These are phyloP conservation scores for Cercospora beticola DNA, from an alignment of 2,329 filamentous ascomycete genomes.

Conservation along the genomic window DNA sequence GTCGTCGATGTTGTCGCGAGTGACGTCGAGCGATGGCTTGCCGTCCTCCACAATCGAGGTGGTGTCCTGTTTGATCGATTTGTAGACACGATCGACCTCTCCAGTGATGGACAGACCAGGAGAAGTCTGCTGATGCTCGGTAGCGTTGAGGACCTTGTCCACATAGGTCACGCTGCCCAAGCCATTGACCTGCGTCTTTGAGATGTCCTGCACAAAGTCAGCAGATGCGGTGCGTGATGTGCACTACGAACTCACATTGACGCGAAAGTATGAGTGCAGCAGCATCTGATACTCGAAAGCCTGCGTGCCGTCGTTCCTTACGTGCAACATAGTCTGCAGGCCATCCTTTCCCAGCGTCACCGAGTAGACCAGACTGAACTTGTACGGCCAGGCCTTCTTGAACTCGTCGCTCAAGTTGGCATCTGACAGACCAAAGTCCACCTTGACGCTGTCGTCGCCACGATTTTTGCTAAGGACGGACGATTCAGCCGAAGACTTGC, in stretches of 20 bases:
- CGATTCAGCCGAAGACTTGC: conserved; percentile 73
- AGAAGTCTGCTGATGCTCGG: conserved; percentile 64
- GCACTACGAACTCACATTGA: conserved; percentile 61
- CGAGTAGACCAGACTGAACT: conserved; percentile 82
- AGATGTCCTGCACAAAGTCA: conserved; percentile 65
- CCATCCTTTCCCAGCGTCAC: conserved; percentile 53
- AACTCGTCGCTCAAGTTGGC: conserved; percentile 67
- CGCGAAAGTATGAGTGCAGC: conserved; percentile 83
- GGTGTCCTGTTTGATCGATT: conserved; percentile 59
- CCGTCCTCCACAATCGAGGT: conserved; percentile 65
- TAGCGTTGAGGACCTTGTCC: conserved; percentile 75
- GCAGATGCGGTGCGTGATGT: neutral
- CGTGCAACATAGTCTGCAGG: conserved; percentile 77
- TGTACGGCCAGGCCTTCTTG: conserved; percentile 75
- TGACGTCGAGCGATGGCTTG: conserved; percentile 67
- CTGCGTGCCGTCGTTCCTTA: conserved; percentile 81
- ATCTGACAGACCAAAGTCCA: conserved; percentile 88
- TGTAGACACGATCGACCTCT: conserved; percentile 89
- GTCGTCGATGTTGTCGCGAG: conserved; percentile 80
- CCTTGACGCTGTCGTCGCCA: conserved; percentile 72
- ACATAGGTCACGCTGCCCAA: conserved; percentile 72
- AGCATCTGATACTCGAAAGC: conserved; percentile 89
- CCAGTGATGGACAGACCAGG: conserved; percentile 66
- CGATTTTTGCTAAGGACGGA: conserved; percentile 40
- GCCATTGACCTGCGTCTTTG: conserved; percentile 68